phyloP scores from a whole-genome alignment of 345 rosid genomes.

The Pistacia vera region DNA sequence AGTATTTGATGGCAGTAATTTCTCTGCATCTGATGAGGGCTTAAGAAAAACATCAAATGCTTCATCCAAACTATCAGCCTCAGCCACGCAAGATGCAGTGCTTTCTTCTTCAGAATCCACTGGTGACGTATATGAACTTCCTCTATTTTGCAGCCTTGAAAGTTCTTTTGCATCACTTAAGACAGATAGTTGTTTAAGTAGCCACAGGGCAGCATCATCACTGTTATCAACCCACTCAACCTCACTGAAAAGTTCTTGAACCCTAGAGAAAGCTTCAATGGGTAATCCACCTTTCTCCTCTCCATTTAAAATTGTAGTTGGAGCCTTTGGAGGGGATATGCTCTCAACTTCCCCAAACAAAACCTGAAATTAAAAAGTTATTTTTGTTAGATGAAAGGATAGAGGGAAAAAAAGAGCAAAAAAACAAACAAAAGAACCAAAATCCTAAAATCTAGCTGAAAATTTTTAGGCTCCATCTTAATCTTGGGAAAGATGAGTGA shows the following conservation, averaged over 20 bases:
- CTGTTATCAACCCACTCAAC: slow-evolving; percentile 82
- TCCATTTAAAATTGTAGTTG: slow-evolving; percentile 70
- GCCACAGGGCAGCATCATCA: slow-evolving; percentile 95
- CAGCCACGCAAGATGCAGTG: slow-evolving; percentile 87
- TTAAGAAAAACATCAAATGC: slow-evolving; percentile 58
- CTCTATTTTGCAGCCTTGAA: slow-evolving; percentile 69
- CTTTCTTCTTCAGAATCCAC: slow-evolving; percentile 92
- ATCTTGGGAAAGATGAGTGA: slow-evolving; percentile 3
- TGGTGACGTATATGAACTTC: slow-evolving; percentile 65
- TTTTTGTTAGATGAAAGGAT: slow-evolving; percentile 22
- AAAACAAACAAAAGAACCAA: background rate
- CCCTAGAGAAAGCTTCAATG: slow-evolving; percentile 95
- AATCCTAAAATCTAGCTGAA: background rate
- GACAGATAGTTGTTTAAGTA: slow-evolving; percentile 89
- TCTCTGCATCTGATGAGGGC: slow-evolving; percentile 34
- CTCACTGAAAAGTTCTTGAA: slow-evolving; percentile 94
- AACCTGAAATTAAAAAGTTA: slow-evolving; percentile 50
- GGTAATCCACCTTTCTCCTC: slow-evolving; percentile 99
- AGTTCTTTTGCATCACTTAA: slow-evolving; percentile 80
- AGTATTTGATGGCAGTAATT: slow-evolving; percentile 13
- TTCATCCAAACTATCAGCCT: slow-evolving; percentile 98
- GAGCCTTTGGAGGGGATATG: slow-evolving; percentile 63
- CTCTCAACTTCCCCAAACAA: slow-evolving; percentile 92
- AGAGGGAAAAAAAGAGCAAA: background rate
- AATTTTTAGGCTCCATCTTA: slow-evolving; percentile 8